Evolutionary conservation across 2,329 filamentous ascomycete genomes (phyloP).

Genomic region (Aspergillus pseudoterreus): DNA sequence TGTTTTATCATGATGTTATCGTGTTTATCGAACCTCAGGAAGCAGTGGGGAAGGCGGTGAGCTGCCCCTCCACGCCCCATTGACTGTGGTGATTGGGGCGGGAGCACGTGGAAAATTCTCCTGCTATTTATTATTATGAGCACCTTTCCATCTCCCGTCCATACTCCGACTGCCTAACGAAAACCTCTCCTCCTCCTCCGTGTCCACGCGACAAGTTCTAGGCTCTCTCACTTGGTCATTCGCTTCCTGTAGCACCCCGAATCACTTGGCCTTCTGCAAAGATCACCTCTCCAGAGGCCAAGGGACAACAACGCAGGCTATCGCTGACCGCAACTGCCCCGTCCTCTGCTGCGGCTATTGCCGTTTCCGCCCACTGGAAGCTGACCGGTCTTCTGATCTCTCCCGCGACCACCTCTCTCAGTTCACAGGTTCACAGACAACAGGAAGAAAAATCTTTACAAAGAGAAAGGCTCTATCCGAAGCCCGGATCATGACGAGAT

Average conservation of each 20-base stretch:
- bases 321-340: not conserved
- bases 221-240: not conserved
- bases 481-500: conserved; percentile 12
- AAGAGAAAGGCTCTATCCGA: conserved; percentile 2
- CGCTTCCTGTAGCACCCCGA: not conserved
- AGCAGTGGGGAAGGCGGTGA: conserved; percentile 10
- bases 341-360: conserved; percentile 2
- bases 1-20: not conserved
- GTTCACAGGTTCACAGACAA: not conserved
- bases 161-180: not conserved
- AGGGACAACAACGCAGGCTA: no score
- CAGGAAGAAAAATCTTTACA: not conserved
- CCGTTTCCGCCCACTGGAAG: conserved; percentile 7
- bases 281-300: not conserved
- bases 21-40: not conserved
- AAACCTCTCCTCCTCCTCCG: not conserved
- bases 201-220: not conserved
- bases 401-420: not conserved
- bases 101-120: conserved; percentile 24
- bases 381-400: conserved; percentile 2
- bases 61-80: conserved; percentile 10
- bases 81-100: conserved; percentile 21
- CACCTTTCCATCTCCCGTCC: conserved; percentile 4
- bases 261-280: not conserved
- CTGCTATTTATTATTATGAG: conserved; percentile 4